Conservation (phyloP, 2,329 filamentous ascomycete species). For the Anisogramma anomala region DNA sequence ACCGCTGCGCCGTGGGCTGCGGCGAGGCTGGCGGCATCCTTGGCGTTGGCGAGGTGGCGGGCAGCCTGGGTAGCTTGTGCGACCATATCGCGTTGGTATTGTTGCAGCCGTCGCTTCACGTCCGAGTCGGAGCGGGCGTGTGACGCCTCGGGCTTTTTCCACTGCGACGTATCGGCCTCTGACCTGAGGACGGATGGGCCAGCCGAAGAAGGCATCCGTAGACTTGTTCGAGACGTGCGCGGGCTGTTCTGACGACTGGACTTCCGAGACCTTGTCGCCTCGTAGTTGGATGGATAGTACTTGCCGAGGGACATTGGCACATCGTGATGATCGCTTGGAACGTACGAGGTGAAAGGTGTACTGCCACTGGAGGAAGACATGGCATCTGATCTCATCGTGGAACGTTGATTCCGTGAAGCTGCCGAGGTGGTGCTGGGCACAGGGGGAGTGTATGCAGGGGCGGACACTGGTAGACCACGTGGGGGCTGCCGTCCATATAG, state of each 20-base stretch:
- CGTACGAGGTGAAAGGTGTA: conserved; percentile 39
- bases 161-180: conserved; percentile 24
- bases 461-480: conserved; percentile 4
- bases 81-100: conserved; percentile 52
- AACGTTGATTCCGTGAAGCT: conserved; percentile 4
- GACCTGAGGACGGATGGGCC: conserved; percentile 25
- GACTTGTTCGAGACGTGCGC: conserved; percentile 15
- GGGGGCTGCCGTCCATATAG: conserved; percentile 10
- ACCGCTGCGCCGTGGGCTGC: conserved; percentile 26
- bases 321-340: conserved; percentile 37
- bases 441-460: conserved; percentile 11
- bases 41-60: conserved; percentile 20
- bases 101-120: conserved; percentile 38
- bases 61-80: conserved; percentile 41
- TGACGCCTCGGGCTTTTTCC: conserved; percentile 14
- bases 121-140: conserved; percentile 34
- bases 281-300: conserved; percentile 53
- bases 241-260: conserved; percentile 14
- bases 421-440: conserved; percentile 16
- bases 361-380: conserved; percentile 23
- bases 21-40: conserved; percentile 19
- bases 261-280: conserved; percentile 23
- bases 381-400: conserved; percentile 18
- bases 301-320: conserved; percentile 44
- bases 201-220: conserved; percentile 18